A percentile compares a stretch with the other conserved stretches of the same genome.
These are phyloP conservation scores for Stenocarpella maydis DNA, from an alignment of 2,329 filamentous ascomycete species.

Conservation along the genomic window DNA sequence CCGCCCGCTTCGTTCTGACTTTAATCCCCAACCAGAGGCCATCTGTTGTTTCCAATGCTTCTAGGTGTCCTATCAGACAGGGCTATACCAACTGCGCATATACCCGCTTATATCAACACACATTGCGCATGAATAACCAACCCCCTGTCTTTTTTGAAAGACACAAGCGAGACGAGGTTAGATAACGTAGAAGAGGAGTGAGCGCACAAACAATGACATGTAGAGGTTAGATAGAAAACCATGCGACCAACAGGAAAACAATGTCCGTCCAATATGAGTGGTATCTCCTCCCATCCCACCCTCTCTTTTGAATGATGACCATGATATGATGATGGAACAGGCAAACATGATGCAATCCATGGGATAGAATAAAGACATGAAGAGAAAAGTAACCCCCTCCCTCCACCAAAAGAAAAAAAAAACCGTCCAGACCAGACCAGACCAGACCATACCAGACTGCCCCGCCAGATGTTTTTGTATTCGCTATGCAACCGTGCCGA, in stretches of 20 bases:
- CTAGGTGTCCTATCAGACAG: constrained; percentile 3
- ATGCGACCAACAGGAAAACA: constrained; percentile 1
- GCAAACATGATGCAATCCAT: constrained; percentile 11
- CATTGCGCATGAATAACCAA: neutral
- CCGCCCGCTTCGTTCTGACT: neutral
- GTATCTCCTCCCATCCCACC: constrained; percentile 36
- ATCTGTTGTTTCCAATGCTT: constrained; percentile 8
- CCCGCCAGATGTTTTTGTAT: constrained; percentile 29
- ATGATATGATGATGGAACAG: constrained; percentile 15
- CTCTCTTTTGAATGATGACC: constrained; percentile 22
- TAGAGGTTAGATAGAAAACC: neutral
- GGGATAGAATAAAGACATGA: constrained; percentile 4
- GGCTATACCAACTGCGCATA: neutral
- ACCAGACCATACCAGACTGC: constrained; percentile 9
- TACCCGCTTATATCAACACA: constrained; percentile 18
- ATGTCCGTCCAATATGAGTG: constrained; percentile 26
- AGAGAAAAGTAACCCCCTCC: constrained; percentile 14
- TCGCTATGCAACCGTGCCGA: constrained; percentile 34
- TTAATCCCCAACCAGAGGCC: neutral
- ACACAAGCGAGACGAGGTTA: constrained; percentile 3
- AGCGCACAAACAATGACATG: constrained; percentile 15
- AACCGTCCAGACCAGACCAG: constrained; percentile 3
- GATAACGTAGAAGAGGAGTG: neutral
- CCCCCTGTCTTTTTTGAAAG: neutral
- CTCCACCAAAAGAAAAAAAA: constrained; percentile 4